A percentile compares a stretch with the other conserved stretches of the same genome.
Conservation (phyloP, 192 early-diverging fungal species). For the Globomyces pollinis-pini region DNA sequence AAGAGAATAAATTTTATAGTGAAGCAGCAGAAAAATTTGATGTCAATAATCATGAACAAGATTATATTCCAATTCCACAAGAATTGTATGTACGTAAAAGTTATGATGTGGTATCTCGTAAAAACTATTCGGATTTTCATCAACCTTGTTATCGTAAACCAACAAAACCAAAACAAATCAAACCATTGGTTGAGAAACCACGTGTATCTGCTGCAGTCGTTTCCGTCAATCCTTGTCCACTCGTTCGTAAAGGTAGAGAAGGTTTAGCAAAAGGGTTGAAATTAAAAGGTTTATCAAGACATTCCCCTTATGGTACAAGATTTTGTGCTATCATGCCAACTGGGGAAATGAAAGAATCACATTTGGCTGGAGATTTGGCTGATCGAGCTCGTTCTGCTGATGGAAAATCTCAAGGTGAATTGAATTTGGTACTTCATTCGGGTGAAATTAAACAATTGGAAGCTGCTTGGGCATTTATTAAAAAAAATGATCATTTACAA, state of each 20-base stretch:
- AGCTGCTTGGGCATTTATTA: conserved; percentile 4
- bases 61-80: neutral
- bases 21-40: conserved; percentile 8
- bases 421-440: neutral
- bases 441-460: conserved; percentile 7
- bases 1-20: neutral
- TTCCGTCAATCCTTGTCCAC: neutral
- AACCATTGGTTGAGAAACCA: neutral
- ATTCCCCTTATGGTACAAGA: conserved; percentile 7
- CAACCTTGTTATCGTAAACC: neutral
- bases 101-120: neutral
- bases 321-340: conserved; percentile 1
- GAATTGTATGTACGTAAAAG: neutral
- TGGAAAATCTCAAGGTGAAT: neutral
- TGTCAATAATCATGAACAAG: neutral
- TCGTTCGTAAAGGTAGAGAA: neutral
- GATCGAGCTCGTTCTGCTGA: neutral
- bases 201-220: neutral
- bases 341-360: neutral
- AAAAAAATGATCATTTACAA: no score
- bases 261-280: neutral
- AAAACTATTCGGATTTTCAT: neutral
- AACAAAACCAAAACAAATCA: neutral
- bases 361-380: conserved; percentile 3
- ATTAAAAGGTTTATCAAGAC: conserved; percentile 7